phyloP scores from a whole-genome alignment of 2,329 filamentous ascomycete species.

The Botryotinia calthae region DNA sequence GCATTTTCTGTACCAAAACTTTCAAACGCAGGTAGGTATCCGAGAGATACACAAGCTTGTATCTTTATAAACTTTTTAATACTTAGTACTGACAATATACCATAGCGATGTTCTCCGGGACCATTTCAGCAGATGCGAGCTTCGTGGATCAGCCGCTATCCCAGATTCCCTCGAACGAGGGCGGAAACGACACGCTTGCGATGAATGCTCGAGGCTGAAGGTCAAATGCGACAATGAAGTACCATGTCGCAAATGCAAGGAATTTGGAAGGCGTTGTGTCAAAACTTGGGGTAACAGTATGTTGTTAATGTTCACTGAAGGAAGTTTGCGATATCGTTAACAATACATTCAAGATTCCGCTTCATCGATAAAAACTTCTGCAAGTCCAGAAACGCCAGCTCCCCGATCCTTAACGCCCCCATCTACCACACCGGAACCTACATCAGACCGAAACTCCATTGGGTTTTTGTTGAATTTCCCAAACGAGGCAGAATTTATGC shows the following conservation, averaged over 20 bases:
- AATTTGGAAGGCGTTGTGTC: slow-evolving; percentile 37
- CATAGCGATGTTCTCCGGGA: slow-evolving; percentile 38
- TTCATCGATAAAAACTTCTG: slow-evolving; percentile 24
- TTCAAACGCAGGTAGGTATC: slow-evolving; percentile 38
- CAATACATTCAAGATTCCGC: slow-evolving; percentile 10
- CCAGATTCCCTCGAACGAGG: slow-evolving; percentile 37
- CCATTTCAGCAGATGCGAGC: slow-evolving; percentile 39
- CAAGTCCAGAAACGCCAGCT: slow-evolving; percentile 28
- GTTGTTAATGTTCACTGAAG: not conserved
- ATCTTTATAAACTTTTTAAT: not conserved
- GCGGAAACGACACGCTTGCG: slow-evolving; percentile 39
- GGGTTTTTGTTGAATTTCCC: slow-evolving; percentile 37
- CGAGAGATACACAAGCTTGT: not conserved
- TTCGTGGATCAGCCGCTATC: slow-evolving; percentile 34
- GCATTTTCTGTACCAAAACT: slow-evolving; percentile 39
- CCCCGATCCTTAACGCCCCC: slow-evolving; percentile 19
- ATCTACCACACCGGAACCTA: slow-evolving; percentile 31
- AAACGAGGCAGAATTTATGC: slow-evolving; percentile 35
- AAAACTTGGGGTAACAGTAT: slow-evolving; percentile 32
- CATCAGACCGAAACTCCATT: slow-evolving; percentile 38
- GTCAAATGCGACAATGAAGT: slow-evolving; percentile 39
- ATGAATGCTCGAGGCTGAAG: slow-evolving; percentile 39
- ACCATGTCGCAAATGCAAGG: slow-evolving; percentile 38
- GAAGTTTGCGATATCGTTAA: slow-evolving; percentile 16
- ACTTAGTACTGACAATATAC: not conserved